A percentile compares a stretch with the other conserved stretches of the same genome.
Evolutionary conservation across 2,329 filamentous ascomycete genomes (phyloP).

Genomic region (Chaetomium strumarium): DNA sequence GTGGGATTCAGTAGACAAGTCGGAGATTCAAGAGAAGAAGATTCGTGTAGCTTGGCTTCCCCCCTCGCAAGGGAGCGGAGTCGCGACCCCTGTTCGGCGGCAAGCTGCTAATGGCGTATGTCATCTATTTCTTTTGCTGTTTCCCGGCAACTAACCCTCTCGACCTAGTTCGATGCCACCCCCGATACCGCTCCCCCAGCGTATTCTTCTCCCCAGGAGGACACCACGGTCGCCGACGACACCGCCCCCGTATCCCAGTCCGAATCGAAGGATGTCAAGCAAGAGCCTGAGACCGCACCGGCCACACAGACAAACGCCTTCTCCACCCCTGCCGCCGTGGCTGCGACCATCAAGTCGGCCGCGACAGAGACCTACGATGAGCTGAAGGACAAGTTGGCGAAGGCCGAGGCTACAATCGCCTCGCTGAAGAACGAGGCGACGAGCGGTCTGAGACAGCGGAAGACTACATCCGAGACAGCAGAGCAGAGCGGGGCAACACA

Average conservation of each 20-base stretch:
- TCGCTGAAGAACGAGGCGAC: conserved; percentile 56
- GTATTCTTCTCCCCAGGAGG: conserved; percentile 31
- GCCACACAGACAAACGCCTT: conserved; percentile 5
- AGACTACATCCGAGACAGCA: conserved; percentile 40
- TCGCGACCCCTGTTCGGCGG: conserved; percentile 28
- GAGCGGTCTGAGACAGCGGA: conserved; percentile 72
- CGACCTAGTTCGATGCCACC: conserved; percentile 28
- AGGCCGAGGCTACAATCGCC: conserved; percentile 68
- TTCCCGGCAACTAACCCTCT: not conserved
- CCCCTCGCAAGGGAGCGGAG: conserved; percentile 41
- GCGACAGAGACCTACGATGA: conserved; percentile 25
- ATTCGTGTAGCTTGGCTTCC: conserved; percentile 85
- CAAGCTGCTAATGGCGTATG: conserved; percentile 28
- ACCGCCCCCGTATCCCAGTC: conserved; percentile 17
- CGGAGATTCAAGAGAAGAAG: conserved; percentile 82
- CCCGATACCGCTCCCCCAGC: conserved; percentile 29
- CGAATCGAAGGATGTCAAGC: conserved; percentile 16
- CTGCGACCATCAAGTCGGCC: conserved; percentile 20
- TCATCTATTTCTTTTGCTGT: not conserved
- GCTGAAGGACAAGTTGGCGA: conserved; percentile 35
- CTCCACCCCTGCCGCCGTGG: conserved; percentile 12
- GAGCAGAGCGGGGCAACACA: conserved; percentile 45
- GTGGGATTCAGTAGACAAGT: conserved; percentile 77
- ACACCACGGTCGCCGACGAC: conserved; percentile 19
- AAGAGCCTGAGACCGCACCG: conserved; percentile 15